Percentiles rank a stretch among this genome's conserved stretches.
Evolutionary conservation across 305 asterid genomes (phyloP).

Genomic region (Ilex paraguariensis): DNA sequence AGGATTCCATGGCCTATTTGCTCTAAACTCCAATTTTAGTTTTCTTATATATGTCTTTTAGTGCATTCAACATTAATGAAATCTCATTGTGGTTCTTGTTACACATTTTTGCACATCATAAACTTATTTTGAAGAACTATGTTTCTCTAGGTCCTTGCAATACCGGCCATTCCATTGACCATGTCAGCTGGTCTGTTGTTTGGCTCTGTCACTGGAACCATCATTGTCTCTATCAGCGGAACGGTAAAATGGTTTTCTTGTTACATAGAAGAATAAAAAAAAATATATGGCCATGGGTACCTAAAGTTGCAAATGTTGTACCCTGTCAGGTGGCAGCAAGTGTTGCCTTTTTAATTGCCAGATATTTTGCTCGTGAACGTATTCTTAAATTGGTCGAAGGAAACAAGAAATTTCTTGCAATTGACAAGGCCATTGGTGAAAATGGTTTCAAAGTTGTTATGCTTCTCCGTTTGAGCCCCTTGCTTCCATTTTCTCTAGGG

Average conservation of each 20-base stretch:
- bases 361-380: slow-evolving; percentile 97
- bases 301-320: slow-evolving; percentile 14
- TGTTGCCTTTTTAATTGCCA: slow-evolving; percentile 83
- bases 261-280: not conserved
- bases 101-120: too few species aligned
- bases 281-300: not conserved
- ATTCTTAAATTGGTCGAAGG: slow-evolving; percentile 96
- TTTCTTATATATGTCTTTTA: too few species aligned
- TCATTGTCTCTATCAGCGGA: slow-evolving; percentile 90
- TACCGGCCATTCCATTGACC: slow-evolving; percentile 96
- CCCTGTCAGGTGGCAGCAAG: slow-evolving; percentile 81
- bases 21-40: too few species aligned
- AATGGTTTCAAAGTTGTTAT: slow-evolving; percentile 91
- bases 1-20: too few species aligned
- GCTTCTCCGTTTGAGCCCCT: slow-evolving; percentile 97
- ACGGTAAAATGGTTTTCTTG: slow-evolving; percentile 46
- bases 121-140: not conserved
- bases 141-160: slow-evolving; percentile 65
- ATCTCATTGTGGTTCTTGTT: too few species aligned
- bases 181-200: slow-evolving; percentile 99
- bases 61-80: too few species aligned
- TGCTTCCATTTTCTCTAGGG: slow-evolving; percentile 95
- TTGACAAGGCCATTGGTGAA: slow-evolving; percentile 96
- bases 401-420: slow-evolving; percentile 88
- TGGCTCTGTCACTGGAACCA: slow-evolving; percentile 85